Base-by-base conservation (phyloP, 2,329 filamentous ascomycete species). In the Epichloe aotearoae region DNA sequence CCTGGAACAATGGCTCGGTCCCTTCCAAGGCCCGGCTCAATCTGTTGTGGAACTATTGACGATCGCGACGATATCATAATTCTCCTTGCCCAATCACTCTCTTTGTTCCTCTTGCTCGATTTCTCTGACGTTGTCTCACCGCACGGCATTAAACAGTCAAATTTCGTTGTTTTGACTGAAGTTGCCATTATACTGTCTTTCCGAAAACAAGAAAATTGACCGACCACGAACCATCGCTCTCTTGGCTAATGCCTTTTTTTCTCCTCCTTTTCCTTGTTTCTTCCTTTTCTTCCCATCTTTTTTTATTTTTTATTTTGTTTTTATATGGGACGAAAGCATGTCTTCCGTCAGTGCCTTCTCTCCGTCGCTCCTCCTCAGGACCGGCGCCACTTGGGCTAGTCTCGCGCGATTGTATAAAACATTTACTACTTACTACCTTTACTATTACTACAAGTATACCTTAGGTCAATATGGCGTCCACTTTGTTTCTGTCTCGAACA, bases 31-130 rank as follows among this genome's bases (percentile, higher is more conserved):
- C 30, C 39, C 11, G 37, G 17, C 34, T 47, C 37, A 41, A 41
- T 30, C 38, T 43, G 19, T 20, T 33, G 38, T 33, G 20, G 43
- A 39, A 39, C 14, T 10, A 46, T 46, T 52, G 50, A 52, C 38
- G 50, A 52, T 40, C 36, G 44, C 46, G 19, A 52, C 37, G 50
- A 52, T 36, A 43, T 50, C 30, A 47, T 36, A 38, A 42, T 46
- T 30, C 41, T 51, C 17, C 34, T 23, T 39, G 17, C 17, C 39
- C 12, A 34, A 23, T 17, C 20, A 30, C 11, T 40, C 20, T 8
- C 40, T 40, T 40, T n/a, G 19, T 44, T 44, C 30, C 37, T 17
- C 46, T 40, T 15, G 14, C 23, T 41, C 19, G 41, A 42, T 40
- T 36, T 17, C 34, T 17, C 41, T 5, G 39, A 23, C 20, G 12